Conservation (phyloP, 2,329 filamentous ascomycete species). For the Verticillium isaacii region DNA sequence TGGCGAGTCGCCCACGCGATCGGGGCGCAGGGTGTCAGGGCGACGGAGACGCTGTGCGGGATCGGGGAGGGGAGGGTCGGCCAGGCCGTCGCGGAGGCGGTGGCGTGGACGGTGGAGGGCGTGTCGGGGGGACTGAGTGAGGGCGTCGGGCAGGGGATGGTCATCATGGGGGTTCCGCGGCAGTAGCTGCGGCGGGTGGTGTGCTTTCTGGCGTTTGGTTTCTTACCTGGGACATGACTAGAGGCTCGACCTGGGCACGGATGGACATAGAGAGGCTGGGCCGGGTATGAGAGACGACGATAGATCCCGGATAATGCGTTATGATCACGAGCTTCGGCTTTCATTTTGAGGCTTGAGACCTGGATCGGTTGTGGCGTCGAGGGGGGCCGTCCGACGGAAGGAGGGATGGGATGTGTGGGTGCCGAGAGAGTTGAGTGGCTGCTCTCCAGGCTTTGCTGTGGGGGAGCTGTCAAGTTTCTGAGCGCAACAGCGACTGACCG, state of each 20-base stretch:
- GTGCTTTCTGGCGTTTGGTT: neutral
- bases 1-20: constrained; percentile 48
- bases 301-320: neutral
- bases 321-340: neutral
- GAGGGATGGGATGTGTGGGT: neutral
- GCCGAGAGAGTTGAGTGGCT: neutral
- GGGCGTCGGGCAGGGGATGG: constrained; percentile 41
- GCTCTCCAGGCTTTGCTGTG: neutral
- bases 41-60: constrained; percentile 51
- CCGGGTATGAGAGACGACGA: neutral
- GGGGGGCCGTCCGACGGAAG: neutral
- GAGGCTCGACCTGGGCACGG: neutral
- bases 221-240: neutral
- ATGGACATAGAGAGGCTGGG: neutral
- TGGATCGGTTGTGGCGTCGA: neutral
- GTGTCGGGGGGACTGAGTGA: constrained; percentile 64
- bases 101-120: constrained; percentile 58
- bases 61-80: constrained; percentile 64
- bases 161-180: neutral
- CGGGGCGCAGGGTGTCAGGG: constrained; percentile 42
- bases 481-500: neutral
- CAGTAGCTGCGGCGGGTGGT: neutral
- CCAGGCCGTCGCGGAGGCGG: constrained; percentile 48
- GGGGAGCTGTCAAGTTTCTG: neutral
- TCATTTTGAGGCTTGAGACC: neutral